Evolutionary conservation across 1,139 yeast species (phyloP).

Genomic region (Saccharomyces hybrid): DNA sequence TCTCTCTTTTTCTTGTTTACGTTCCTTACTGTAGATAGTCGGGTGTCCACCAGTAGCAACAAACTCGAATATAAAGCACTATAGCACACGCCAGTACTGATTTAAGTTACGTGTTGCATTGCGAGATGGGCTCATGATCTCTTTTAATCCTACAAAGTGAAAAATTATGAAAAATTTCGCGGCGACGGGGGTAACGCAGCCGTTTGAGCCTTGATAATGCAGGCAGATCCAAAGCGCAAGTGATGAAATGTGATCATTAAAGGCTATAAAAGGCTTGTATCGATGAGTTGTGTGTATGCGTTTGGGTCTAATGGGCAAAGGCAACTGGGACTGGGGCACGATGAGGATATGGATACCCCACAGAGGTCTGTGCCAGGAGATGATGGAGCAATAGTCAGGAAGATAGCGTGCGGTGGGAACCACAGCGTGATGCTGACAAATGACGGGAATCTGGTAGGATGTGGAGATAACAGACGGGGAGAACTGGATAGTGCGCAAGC

Average conservation of each 20-base stretch:
- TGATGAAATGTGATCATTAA: neutral
- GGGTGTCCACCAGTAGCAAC: neutral
- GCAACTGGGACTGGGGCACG: conserved; percentile 63
- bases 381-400: conserved; percentile 28
- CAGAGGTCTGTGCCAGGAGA: conserved; percentile 11
- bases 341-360: conserved; percentile 41
- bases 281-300: conserved; percentile 27
- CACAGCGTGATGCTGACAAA: conserved; percentile 59
- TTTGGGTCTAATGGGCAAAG: conserved; percentile 82
- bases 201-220: neutral
- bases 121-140: neutral
- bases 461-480: conserved; percentile 53
- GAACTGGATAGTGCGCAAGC: conserved; percentile 32
- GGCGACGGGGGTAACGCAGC: neutral
- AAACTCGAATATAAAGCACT: neutral
- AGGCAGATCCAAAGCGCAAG: neutral
- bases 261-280: neutral
- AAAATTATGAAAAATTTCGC: neutral
- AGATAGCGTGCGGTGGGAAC: conserved; percentile 74
- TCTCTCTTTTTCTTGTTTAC: neutral
- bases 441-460: conserved; percentile 45
- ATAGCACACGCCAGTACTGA: neutral
- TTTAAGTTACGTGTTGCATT: neutral
- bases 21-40: neutral
- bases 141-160: neutral